Evolutionary conservation across 1,139 yeast genomes (phyloP).

Genomic region (Protomyces pachydermus): DNA sequence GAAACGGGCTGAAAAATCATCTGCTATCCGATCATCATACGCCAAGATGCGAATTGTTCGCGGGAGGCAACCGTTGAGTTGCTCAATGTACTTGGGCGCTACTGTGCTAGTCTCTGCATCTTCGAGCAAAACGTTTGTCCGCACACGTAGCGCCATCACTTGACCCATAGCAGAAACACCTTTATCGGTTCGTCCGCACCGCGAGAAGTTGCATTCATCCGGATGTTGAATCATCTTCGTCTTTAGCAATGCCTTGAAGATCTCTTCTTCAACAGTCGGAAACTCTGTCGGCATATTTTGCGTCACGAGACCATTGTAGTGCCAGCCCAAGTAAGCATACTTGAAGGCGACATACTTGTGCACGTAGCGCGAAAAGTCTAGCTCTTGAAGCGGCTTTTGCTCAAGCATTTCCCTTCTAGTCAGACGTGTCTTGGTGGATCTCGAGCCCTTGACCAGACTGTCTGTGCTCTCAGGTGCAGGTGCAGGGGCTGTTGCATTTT

Average conservation of each 20-base stretch:
- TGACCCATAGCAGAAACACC: conserved; percentile 98
- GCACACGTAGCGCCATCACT: conserved; percentile 71
- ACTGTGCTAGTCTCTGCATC: conserved; percentile 44
- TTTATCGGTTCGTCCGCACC: conserved; percentile 95
- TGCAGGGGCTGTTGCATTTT: neutral
- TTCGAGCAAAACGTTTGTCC: conserved; percentile 38
- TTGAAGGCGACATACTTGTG: conserved; percentile 69
- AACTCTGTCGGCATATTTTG: conserved; percentile 71
- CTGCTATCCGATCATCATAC: conserved; percentile 75
- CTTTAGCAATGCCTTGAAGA: conserved; percentile 63
- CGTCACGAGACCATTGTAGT: conserved; percentile 81
- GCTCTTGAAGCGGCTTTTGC: neutral
- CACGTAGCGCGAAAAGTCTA: conserved; percentile 65
- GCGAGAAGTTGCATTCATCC: conserved; percentile 55
- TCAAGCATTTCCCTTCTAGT: neutral
- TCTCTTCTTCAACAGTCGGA: conserved; percentile 80
- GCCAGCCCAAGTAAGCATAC: conserved; percentile 90
- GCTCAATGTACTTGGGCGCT: conserved; percentile 72
- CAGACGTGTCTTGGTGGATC: neutral
- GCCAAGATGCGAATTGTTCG: conserved; percentile 77
- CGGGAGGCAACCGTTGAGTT: conserved; percentile 74
- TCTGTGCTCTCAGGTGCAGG: neutral
- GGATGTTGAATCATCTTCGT: conserved; percentile 61
- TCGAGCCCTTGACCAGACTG: neutral
- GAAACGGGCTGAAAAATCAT: conserved; percentile 83